Percentiles rank a stretch among this genome's conserved stretches.
Evolutionary conservation across 371 early-diverging fungal species (phyloP).

Genomic region (Mortierella sp.): DNA sequence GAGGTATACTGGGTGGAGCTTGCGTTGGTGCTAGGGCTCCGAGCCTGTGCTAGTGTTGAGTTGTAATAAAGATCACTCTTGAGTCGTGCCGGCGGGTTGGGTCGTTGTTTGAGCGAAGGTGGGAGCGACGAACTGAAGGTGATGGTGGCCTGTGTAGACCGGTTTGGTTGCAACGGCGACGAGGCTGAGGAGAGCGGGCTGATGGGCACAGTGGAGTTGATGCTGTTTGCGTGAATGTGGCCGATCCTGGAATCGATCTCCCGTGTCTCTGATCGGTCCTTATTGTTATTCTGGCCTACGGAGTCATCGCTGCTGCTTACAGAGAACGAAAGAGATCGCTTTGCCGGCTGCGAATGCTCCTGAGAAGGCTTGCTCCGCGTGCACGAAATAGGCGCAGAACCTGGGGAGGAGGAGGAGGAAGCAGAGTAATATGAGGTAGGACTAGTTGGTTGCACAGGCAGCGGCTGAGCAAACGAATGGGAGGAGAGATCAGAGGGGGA

Average conservation of each 20-base stretch:
- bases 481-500: slow-evolving; percentile 7
- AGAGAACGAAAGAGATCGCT: slow-evolving; percentile 16
- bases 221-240: slow-evolving; percentile 1
- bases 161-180: slow-evolving; percentile 1
- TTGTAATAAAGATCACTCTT: slow-evolving; percentile 37
- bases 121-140: slow-evolving; percentile 39
- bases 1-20: slow-evolving; percentile 31
- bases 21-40: slow-evolving; percentile 3
- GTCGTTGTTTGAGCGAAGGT: slow-evolving; percentile 41
- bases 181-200: slow-evolving; percentile 2
- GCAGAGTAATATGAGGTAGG: slow-evolving; percentile 29
- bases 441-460: slow-evolving; percentile 15
- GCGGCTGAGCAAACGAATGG: slow-evolving; percentile 11
- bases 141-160: slow-evolving; percentile 11
- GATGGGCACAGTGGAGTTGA: background rate
- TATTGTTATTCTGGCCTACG: slow-evolving; percentile 12
- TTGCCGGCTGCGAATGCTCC: slow-evolving; percentile 4
- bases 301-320: background rate
- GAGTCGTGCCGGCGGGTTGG: slow-evolving; percentile 36
- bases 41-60: background rate
- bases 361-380: background rate
- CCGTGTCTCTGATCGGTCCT: background rate
- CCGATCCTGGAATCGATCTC: slow-evolving; percentile 16
- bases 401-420: slow-evolving; percentile 18
- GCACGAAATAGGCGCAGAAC: background rate